phyloP scores from a whole-genome alignment of 2,329 filamentous ascomycete genomes.

The Xylariomycetidae sp. region DNA sequence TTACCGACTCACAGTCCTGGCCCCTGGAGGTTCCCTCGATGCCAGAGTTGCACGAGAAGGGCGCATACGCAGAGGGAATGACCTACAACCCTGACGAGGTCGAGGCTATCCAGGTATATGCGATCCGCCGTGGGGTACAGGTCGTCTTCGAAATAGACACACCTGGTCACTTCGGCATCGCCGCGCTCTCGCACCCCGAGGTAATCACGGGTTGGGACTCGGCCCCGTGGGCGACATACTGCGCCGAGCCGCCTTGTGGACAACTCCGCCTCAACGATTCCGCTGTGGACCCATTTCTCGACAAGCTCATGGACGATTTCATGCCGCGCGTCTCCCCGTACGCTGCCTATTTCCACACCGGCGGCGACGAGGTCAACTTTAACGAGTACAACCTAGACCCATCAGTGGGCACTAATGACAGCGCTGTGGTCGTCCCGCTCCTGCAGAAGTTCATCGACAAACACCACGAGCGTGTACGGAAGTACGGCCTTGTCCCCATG shows the following conservation, averaged over 20 bases:
- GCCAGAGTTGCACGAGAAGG: conserved; percentile 66
- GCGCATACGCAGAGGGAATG: conserved; percentile 64
- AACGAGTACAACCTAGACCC: conserved; percentile 72
- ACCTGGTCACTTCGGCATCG: conserved; percentile 71
- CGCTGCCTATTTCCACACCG: conserved; percentile 75
- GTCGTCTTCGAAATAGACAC: conserved; percentile 75
- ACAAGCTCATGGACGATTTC: conserved; percentile 69
- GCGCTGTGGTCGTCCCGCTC: conserved; percentile 63
- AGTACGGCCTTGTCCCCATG: conserved; percentile 63
- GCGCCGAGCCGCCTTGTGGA: conserved; percentile 60
- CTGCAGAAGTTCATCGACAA: conserved; percentile 73
- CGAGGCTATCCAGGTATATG: conserved; percentile 64
- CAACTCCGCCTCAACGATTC: conserved; percentile 73
- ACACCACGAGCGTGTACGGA: conserved; percentile 61
- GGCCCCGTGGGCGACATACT: conserved; percentile 54
- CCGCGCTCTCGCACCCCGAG: conserved; percentile 63
- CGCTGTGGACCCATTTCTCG: conserved; percentile 70
- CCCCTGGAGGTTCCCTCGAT: conserved; percentile 74
- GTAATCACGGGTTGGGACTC: conserved; percentile 62
- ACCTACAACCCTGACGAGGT: conserved; percentile 66
- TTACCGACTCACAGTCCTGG: conserved; percentile 82
- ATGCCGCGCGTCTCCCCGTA: conserved; percentile 68
- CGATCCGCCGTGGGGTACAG: conserved; percentile 62
- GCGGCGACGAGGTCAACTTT: conserved; percentile 80
- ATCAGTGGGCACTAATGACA: conserved; percentile 62